These are phyloP conservation scores for Scedosporium boydii DNA, from an alignment of 2,329 filamentous ascomycete species.

Conservation along the genomic window DNA sequence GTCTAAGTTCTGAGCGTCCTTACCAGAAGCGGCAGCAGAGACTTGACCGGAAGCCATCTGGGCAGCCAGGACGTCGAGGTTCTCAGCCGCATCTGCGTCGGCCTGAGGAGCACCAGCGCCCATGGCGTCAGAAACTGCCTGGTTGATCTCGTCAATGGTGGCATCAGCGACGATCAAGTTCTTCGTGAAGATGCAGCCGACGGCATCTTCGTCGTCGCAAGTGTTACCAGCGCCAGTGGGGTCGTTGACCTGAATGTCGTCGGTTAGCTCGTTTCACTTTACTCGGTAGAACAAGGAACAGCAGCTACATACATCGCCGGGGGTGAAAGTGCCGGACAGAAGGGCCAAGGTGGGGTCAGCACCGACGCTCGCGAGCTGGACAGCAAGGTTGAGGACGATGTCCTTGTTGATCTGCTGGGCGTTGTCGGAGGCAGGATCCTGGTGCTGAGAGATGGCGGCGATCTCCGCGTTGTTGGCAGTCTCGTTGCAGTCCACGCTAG, in stretches of 20 bases:
- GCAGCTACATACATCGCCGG: constrained; percentile 19
- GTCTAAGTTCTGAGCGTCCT: neutral
- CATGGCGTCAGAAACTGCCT: constrained; percentile 26
- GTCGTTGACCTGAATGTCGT: constrained; percentile 16
- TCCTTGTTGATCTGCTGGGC: constrained; percentile 32
- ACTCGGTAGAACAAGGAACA: neutral
- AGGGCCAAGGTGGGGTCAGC: constrained; percentile 31
- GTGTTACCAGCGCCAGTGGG: constrained; percentile 38
- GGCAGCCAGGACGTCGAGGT: neutral
- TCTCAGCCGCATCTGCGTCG: neutral
- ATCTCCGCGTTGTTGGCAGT: constrained; percentile 36
- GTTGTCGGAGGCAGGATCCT: constrained; percentile 31
- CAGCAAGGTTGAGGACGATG: constrained; percentile 28
- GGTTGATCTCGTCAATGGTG: constrained; percentile 40
- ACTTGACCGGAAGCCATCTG: neutral
- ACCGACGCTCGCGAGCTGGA: constrained; percentile 32
- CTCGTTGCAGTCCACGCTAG: constrained; percentile 27
- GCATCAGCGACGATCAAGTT: constrained; percentile 46
- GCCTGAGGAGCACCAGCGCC: constrained; percentile 4
- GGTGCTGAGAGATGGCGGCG: constrained; percentile 32
- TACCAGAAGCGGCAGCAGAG: constrained; percentile 4
- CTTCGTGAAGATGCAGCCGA: constrained; percentile 46
- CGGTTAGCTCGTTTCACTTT: neutral
- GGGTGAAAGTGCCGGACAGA: constrained; percentile 32
- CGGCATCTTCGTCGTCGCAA: constrained; percentile 38